These are phyloP conservation scores for Cladosporium sp. DNA, from an alignment of 2,329 filamentous ascomycete species.

Conservation along the genomic window DNA sequence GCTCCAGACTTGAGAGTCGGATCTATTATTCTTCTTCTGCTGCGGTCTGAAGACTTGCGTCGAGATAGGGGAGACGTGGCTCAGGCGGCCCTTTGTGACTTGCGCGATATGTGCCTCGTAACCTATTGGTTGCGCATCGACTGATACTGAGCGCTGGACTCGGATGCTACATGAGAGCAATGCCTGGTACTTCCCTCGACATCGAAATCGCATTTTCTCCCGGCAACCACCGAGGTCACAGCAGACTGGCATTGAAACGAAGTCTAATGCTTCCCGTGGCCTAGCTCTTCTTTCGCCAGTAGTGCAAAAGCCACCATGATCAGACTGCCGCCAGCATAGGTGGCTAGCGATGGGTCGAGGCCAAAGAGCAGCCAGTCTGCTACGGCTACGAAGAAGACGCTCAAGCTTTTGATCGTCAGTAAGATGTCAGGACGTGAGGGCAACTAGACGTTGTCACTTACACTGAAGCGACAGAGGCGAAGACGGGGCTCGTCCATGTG, in stretches of 20 bases:
- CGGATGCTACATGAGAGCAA: no score
- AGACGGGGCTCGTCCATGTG: conserved; percentile 33
- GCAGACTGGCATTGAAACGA: background rate
- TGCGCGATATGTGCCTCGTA: no score
- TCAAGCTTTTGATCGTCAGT: conserved; percentile 20
- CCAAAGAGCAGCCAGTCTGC: conserved; percentile 33
- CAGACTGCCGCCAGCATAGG: conserved; percentile 28
- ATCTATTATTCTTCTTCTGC: conserved; percentile 7
- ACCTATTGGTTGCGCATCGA: no score
- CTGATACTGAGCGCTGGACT: no score
- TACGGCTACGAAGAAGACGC: conserved; percentile 31
- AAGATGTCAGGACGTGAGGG: background rate
- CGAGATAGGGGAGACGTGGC: no score
- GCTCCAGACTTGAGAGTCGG: background rate
- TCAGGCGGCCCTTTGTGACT: no score
- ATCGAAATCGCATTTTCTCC: no score
- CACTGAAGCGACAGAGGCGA: conserved; percentile 32
- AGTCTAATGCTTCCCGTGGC: conserved; percentile 8
- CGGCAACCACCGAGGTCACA: background rate
- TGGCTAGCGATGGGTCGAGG: conserved; percentile 25
- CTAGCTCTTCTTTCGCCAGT: conserved; percentile 24
- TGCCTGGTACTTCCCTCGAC: no score
- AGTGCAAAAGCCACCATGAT: conserved; percentile 30
- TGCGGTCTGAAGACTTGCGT: background rate
- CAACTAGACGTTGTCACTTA: conserved; percentile 6